Conservation (phyloP, 805 yeast species). For the Candida quercuum region DNA sequence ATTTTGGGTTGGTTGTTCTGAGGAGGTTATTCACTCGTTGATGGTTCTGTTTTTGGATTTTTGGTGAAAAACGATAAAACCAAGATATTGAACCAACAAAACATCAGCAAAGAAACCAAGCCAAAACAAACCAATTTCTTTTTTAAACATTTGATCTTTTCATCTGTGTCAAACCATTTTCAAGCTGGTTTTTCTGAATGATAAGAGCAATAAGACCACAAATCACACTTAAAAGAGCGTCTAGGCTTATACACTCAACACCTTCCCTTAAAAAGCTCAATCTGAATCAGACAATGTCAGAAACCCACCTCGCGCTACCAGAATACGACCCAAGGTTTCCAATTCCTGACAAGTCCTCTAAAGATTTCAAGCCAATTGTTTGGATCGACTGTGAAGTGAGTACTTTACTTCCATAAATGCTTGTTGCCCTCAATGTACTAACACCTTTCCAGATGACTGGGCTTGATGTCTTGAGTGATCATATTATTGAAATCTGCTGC, state of each 20-base stretch:
- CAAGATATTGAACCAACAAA: background rate
- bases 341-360: slow-evolving; percentile 7
- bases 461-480: slow-evolving; percentile 69
- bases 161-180: background rate
- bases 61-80: background rate
- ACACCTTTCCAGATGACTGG: slow-evolving; percentile 71
- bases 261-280: background rate
- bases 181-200: background rate
- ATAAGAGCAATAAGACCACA: no score
- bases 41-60: background rate
- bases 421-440: background rate
- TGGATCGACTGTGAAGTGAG: slow-evolving; percentile 90
- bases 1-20: no score
- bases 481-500: slow-evolving; percentile 88
- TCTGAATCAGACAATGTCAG: slow-evolving; percentile 3
- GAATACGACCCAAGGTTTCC: slow-evolving; percentile 9
- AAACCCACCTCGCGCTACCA: slow-evolving; percentile 15
- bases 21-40: background rate
- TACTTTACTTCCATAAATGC: background rate
- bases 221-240: background rate
- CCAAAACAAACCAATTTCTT: no score
- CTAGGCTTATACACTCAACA: no score
- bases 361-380: slow-evolving; percentile 45
- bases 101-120: no score
- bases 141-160: no score